phyloP scores from a whole-genome alignment of 2,329 filamentous ascomycete genomes.

The Colletotrichum eleusines region DNA sequence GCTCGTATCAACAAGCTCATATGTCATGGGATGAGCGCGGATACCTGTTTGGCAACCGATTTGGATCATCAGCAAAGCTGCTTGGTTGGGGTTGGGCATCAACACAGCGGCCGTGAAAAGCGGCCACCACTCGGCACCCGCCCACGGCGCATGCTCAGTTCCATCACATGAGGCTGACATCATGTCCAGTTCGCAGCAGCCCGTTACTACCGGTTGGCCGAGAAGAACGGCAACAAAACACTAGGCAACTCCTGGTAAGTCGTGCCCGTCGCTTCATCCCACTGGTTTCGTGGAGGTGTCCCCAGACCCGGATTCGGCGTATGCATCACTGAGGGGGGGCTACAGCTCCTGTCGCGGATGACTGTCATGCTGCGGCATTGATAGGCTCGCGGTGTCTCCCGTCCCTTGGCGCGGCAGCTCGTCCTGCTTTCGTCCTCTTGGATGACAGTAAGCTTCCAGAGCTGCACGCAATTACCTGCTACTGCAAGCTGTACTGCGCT shows the following conservation, averaged over 20 bases:
- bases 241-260: constrained; percentile 95
- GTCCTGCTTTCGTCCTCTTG: constrained; percentile 37
- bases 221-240: constrained; percentile 88
- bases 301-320: constrained; percentile 17
- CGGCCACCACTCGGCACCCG: constrained; percentile 33
- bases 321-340: constrained; percentile 16
- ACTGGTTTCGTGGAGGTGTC: constrained; percentile 35
- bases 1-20: constrained; percentile 23
- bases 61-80: constrained; percentile 11
- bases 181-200: constrained; percentile 78
- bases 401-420: constrained; percentile 16
- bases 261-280: constrained; percentile 42
- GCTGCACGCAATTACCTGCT: constrained; percentile 32
- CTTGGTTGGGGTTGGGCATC: constrained; percentile 54
- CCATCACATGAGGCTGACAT: constrained; percentile 65
- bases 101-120: constrained; percentile 49
- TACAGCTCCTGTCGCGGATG: constrained; percentile 48
- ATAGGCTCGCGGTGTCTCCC: constrained; percentile 50
- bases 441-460: constrained; percentile 14
- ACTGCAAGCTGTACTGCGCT: constrained; percentile 11
- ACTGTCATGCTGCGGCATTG: constrained; percentile 45
- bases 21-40: constrained; percentile 39
- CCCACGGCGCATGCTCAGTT: constrained; percentile 27
- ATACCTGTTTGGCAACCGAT: neutral
- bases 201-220: constrained; percentile 91